Base-by-base conservation (phyloP, 495 filamentous ascomycete species). In the Hypoxylon perforatum region DNA sequence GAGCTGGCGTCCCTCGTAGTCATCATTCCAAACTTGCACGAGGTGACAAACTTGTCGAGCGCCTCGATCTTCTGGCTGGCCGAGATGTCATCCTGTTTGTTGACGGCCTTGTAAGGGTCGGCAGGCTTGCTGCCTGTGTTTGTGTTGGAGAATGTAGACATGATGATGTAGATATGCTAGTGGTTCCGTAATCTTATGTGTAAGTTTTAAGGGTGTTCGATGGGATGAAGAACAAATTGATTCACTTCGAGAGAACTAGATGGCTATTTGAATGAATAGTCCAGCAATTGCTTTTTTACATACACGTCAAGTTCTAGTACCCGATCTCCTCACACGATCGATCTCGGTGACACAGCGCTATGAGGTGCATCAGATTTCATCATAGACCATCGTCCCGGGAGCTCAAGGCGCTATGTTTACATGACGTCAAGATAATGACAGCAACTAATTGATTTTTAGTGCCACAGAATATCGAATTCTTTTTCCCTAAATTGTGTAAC, bases 41-140 rank as follows among this genome's bases (percentile, higher is more conserved):
- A 75, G 3, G 82, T 76, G 70, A 91, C 83, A 79, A 96, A 94
- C 3, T 79, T 70, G 61, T 80, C 75, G 17, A 96, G 84, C 50
- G 91, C 92, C 48, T 92, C 86, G 53, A 97, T 85, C 80, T 96
- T 96, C 55, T 93, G 85, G 45, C 88, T 82, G 21, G 93, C 74
- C 7, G 86, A 78, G 0, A 85, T 78, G 8, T 91, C 79, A n/a
- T 73, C 79, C 50, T 88, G 84, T 23, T 82, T 72, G 77, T 92
- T 96, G 76, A 88, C 87, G 57, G 80, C 73, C 71, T 85, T 93
- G 83, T 95, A 97, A 0, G 92, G 93, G 76, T 97, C 94, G 49
- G 89, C 77, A 9, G 75, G 73, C 72, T 81, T 80, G 65, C 53
- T 76, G 53, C 82, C 85, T 23, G 85, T 87, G 53, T 83, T 78